Evolutionary conservation across 2,329 filamentous ascomycete genomes (phyloP), one percentile per base, ranked within the genome.

Genomic region (Fragosphaeria purpurea): DNA sequence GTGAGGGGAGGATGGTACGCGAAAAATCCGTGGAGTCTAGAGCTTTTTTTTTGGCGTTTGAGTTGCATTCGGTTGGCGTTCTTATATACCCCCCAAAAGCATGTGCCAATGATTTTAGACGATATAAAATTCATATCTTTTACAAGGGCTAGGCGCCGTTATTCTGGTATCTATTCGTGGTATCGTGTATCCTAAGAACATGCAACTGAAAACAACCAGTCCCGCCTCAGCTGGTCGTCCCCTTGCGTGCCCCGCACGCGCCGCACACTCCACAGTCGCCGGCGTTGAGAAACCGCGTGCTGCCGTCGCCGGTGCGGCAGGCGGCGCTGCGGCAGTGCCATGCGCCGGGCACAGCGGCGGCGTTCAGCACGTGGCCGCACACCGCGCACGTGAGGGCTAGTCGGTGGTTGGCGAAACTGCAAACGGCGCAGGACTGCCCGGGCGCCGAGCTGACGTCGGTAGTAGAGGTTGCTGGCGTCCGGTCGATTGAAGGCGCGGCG

Each of bases 211-310:
- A 37, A 7, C 11, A 37, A 11, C 1, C 35, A 1, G 7, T 37
- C 11, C 11, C 11, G 35, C 13, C n/a, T 46, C 35, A 39, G 33
- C 35, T 37, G 35, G 4, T 9, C 12, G 30, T 6, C 52, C 43
- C 44, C 53, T 39, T 53, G 12, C 51, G 47, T 57, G 65, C 66
- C 13, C 82, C 82, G 61, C 86, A 91, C 5, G 86, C 65, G 4
- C 85, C 85, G 62, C 86, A 91, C 1, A 81, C 63, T 6, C 81
- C 83, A 55, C 74, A 80, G 63, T 90, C 85, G 1, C 75, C 79
- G 9, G 83, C 74, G 60, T 90, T 91, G 48, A 82, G 60, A 62
- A 88, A 91, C 22, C 59, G 53, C 22, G 22, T 22, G 43, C 72
- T 77, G 12, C 67, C 71, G 53, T 66, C 65, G 44, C 72, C 77